A percentile compares a stretch with the other conserved stretches of the same genome.
Conservation (phyloP, 1,139 yeast genomes). For the Komagataea norvegica region DNA sequence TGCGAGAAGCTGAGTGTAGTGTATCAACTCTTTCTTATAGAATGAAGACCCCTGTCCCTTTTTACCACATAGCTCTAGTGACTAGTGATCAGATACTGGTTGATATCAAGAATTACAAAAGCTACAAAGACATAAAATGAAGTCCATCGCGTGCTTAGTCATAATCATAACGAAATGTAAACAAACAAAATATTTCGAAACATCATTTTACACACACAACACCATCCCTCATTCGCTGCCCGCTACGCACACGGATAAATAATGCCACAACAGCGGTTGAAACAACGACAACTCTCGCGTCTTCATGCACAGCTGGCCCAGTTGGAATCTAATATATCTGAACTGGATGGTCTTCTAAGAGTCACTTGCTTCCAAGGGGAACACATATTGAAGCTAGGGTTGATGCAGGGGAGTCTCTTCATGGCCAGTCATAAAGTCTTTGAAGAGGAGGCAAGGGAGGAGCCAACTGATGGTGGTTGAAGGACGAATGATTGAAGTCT, state of each 20-base stretch:
- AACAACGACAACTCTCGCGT: slow-evolving; percentile 54
- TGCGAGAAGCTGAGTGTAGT: too few relatives aligned
- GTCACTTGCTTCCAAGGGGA: slow-evolving; percentile 55
- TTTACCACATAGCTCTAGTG: too few relatives aligned
- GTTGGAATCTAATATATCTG: slow-evolving; percentile 53
- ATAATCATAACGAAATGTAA: background rate
- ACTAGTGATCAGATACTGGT: too few relatives aligned
- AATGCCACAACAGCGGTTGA: slow-evolving; percentile 22
- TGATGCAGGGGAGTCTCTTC: slow-evolving; percentile 58
- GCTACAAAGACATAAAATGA: too few relatives aligned
- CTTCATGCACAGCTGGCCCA: slow-evolving; percentile 60
- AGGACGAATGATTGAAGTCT: background rate
- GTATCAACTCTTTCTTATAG: too few relatives aligned
- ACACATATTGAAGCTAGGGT: slow-evolving; percentile 51
- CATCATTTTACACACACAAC: too few relatives aligned
- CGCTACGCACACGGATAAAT: background rate
- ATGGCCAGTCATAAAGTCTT: slow-evolving; percentile 64
- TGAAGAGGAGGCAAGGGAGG: slow-evolving; percentile 40
- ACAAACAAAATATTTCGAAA: background rate
- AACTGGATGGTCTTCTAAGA: slow-evolving; percentile 49
- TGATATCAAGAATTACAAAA: too few relatives aligned
- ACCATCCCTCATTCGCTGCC: background rate
- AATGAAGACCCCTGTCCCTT: too few relatives aligned
- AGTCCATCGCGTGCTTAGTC: too few relatives aligned
- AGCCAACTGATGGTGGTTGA: slow-evolving; percentile 5